Evolutionary conservation across 176 grass and related monocot genomes (phyloP).

Genomic region (Avena atlantica): DNA sequence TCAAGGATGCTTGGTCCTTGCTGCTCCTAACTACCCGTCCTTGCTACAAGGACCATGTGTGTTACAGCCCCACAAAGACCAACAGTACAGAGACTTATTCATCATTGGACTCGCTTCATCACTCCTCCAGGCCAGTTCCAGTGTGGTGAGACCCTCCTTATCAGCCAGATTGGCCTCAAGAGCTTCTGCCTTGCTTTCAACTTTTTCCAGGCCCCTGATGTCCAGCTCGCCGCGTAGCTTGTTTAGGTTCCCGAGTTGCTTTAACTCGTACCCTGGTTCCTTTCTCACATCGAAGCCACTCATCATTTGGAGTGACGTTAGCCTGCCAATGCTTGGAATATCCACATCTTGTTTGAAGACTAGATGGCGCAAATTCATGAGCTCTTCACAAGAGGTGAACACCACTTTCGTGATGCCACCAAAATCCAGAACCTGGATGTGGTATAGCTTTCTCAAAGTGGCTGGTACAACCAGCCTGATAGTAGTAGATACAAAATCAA

Average conservation of each 20-base stretch:
- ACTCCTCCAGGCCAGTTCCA: neutral
- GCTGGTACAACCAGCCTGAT: slow-evolving; percentile 9
- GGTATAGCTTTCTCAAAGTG: slow-evolving; percentile 46
- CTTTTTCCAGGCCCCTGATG: slow-evolving; percentile 34
- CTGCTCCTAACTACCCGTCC: no score
- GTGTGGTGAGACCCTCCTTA: slow-evolving; percentile 23
- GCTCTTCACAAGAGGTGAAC: neutral
- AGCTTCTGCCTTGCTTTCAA: slow-evolving; percentile 39
- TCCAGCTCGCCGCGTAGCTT: neutral
- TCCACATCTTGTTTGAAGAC: neutral
- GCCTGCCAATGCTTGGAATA: slow-evolving; percentile 2
- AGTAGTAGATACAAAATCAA: fast-evolving
- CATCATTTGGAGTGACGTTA: slow-evolving; percentile 37
- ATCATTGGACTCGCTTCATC: neutral
- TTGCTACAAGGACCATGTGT: no score
- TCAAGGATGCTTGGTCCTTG: no score
- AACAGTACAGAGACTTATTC: no score
- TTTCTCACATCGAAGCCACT: neutral
- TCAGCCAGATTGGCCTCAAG: slow-evolving; percentile 1
- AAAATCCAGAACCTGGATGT: slow-evolving; percentile 39
- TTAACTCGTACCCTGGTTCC: slow-evolving; percentile 5
- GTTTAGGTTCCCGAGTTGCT: slow-evolving; percentile 40
- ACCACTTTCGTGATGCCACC: fast-evolving
- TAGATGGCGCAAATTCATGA: slow-evolving; percentile 27
- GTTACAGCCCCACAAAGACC: no score